Percentiles rank a stretch among this genome's conserved stretches.
Conservation (phyloP, 805 yeast species). For the Alloascoidea hylecoeti region DNA sequence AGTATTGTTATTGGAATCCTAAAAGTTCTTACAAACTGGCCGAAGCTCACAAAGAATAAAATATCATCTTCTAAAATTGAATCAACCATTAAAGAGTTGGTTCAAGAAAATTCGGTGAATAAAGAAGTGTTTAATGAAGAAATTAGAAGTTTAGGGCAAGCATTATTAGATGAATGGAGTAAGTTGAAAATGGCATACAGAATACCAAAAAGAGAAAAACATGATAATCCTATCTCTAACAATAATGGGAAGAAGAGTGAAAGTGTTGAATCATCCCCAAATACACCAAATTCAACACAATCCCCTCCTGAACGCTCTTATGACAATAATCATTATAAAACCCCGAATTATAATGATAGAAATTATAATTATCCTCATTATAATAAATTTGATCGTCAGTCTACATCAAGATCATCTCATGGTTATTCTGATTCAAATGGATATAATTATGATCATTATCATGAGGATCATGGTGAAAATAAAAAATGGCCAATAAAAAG, state of each 20-base stretch:
- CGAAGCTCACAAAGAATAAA: slow-evolving; percentile 62
- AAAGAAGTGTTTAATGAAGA: slow-evolving; percentile 10
- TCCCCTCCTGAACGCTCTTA: neutral
- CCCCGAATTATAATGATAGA: neutral
- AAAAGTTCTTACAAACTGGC: slow-evolving; percentile 47
- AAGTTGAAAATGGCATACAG: slow-evolving; percentile 69
- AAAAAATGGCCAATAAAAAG: too few relatives aligned
- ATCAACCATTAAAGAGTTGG: slow-evolving; percentile 33
- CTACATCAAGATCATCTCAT: too few relatives aligned
- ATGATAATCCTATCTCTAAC: slow-evolving; percentile 7
- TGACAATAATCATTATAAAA: neutral
- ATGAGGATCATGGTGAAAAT: too few relatives aligned
- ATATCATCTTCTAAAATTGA: slow-evolving; percentile 67
- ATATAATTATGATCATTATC: too few relatives aligned
- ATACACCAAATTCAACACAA: neutral
- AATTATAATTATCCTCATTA: neutral
- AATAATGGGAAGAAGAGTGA: slow-evolving; percentile 5
- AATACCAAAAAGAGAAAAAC: slow-evolving; percentile 46
- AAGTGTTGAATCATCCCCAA: slow-evolving; percentile 5
- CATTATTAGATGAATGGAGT: slow-evolving; percentile 55
- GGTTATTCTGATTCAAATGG: too few relatives aligned
- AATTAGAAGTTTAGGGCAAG: slow-evolving; percentile 22
- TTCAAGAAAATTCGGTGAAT: slow-evolving; percentile 9
- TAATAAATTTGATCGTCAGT: neutral
- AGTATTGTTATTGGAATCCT: slow-evolving; percentile 34